Evolutionary conservation across 2,329 filamentous ascomycete genomes (phyloP).

Genomic region (Aureobasidium musti): DNA sequence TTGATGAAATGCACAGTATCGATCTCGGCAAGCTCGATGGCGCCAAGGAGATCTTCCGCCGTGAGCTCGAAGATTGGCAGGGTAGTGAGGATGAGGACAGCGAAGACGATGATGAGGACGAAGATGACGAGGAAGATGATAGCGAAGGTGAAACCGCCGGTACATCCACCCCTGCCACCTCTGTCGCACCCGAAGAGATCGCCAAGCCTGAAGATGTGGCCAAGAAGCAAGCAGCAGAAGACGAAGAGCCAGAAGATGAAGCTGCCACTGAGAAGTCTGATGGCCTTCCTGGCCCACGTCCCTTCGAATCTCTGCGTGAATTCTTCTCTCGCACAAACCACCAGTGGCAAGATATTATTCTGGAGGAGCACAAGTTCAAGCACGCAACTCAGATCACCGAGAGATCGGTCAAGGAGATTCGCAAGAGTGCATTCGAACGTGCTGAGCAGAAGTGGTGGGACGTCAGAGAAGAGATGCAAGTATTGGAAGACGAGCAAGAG

Average conservation of each 20-base stretch:
- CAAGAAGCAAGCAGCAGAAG: constrained; percentile 53
- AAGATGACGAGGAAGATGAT: constrained; percentile 58
- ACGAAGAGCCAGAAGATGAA: constrained; percentile 41
- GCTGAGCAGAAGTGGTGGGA: constrained; percentile 99
- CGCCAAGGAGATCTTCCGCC: constrained; percentile 84
- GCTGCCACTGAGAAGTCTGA: constrained; percentile 63
- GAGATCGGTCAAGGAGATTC: constrained; percentile 83
- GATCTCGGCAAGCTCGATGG: constrained; percentile 95
- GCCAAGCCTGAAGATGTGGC: constrained; percentile 39
- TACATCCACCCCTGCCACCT: constrained; percentile 56
- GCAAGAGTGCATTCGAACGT: constrained; percentile 83
- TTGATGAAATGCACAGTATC: constrained; percentile 90
- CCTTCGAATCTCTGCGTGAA: constrained; percentile 86
- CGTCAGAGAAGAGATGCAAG: constrained; percentile 87
- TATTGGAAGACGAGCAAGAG: constrained; percentile 93
- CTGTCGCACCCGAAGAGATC: constrained; percentile 37
- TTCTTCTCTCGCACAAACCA: constrained; percentile 87
- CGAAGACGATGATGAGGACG: constrained; percentile 53
- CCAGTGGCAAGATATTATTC: constrained; percentile 86
- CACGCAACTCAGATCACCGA: constrained; percentile 63
- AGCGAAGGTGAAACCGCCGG: constrained; percentile 38
- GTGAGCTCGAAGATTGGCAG: constrained; percentile 85
- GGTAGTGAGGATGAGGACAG: constrained; percentile 49
- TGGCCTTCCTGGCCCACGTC: constrained; percentile 71
- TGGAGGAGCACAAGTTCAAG: constrained; percentile 72